These are phyloP conservation scores for Nigrograna mackinnonii DNA, from an alignment of 2,329 filamentous ascomycete species.

Conservation along the genomic window DNA sequence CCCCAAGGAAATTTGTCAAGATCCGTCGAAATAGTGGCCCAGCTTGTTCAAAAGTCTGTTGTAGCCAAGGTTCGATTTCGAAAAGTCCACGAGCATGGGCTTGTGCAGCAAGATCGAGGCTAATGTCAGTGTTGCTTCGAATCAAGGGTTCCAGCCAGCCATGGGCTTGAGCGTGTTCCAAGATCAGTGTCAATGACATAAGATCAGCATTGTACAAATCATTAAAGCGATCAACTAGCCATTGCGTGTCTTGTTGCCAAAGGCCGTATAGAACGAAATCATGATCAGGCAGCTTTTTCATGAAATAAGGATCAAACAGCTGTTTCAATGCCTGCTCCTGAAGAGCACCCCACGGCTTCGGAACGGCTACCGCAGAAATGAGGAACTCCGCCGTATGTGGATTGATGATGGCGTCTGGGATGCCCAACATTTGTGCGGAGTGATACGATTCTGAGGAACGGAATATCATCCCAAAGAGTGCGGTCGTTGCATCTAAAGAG, in stretches of 20 bases:
- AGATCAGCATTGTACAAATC: constrained; percentile 74
- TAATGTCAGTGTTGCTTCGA: constrained; percentile 79
- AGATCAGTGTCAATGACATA: constrained; percentile 68
- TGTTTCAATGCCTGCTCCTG: constrained; percentile 76
- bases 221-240: constrained; percentile 80
- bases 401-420: constrained; percentile 65
- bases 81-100: constrained; percentile 81
- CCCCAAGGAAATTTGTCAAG: constrained; percentile 78
- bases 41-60: constrained; percentile 66
- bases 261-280: constrained; percentile 89
- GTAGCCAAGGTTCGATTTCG: constrained; percentile 80
- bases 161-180: constrained; percentile 80
- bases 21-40: constrained; percentile 70
- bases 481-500: constrained; percentile 79
- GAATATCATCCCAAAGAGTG: constrained; percentile 66
- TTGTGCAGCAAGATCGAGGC: constrained; percentile 82
- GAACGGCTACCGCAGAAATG: constrained; percentile 75
- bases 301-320: constrained; percentile 81
- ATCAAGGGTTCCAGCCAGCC: constrained; percentile 84
- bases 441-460: constrained; percentile 61
- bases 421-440: constrained; percentile 57
- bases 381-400: constrained; percentile 80
- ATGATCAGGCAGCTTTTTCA: constrained; percentile 75
- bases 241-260: constrained; percentile 88
- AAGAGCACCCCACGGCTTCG: constrained; percentile 75